These are phyloP conservation scores for Suhomyces sp. DNA, from an alignment of 805 yeast genomes.

Conservation along the genomic window DNA sequence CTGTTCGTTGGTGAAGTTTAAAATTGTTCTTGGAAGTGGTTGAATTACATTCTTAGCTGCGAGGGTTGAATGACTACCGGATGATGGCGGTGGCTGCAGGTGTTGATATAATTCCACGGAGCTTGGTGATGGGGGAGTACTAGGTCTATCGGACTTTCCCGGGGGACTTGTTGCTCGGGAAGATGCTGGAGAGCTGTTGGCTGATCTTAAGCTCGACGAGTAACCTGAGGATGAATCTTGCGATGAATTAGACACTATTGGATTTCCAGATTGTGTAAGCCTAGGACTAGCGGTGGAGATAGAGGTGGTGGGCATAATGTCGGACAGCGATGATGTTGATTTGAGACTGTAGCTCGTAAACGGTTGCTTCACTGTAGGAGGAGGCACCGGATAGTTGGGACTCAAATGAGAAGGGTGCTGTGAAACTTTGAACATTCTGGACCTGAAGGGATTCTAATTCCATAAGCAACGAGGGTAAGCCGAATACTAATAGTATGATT, in stretches of 20 bases:
- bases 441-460: too few relatives aligned
- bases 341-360: neutral
- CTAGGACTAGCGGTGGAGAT: constrained; percentile 3
- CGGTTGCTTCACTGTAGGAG: neutral
- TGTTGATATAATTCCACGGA: neutral
- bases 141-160: constrained; percentile 4
- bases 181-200: constrained; percentile 6
- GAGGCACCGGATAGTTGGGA: neutral
- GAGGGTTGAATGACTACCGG: neutral
- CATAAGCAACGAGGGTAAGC: too few relatives aligned
- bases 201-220: constrained; percentile 4
- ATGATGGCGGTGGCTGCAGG: neutral
- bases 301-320: neutral
- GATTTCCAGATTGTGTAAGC: neutral
- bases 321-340: neutral
- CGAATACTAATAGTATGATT: too few relatives aligned
- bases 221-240: constrained; percentile 8
- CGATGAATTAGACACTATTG: neutral
- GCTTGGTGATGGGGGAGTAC: constrained; percentile 9
- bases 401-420: neutral
- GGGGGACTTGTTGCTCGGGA: constrained; percentile 8
- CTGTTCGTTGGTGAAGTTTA: constrained; percentile 2
- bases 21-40: neutral
- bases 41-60: neutral
- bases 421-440: neutral